phyloP scores from a whole-genome alignment of 441 rosid species.

The Jatropha multifida region DNA sequence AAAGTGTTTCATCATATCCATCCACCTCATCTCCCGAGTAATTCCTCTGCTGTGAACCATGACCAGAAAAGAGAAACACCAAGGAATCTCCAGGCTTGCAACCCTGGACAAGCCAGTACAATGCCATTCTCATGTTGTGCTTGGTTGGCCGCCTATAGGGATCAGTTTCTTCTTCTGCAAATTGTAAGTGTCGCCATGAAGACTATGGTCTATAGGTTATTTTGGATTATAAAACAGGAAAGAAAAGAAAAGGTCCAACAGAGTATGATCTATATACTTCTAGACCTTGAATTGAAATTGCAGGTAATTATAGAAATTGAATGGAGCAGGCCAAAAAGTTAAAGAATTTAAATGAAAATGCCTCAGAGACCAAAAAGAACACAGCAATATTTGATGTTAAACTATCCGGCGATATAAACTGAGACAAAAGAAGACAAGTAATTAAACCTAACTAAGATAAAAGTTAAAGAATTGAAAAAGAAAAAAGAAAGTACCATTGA shows the following conservation, averaged over 20 bases:
- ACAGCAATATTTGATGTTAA: not conserved
- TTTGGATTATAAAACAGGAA: not conserved
- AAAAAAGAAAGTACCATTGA: slow-evolving; percentile 49
- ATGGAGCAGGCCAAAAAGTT: not conserved
- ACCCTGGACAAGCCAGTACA: slow-evolving; percentile 82
- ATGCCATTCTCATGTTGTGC: slow-evolving; percentile 71
- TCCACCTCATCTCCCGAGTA: slow-evolving; percentile 71
- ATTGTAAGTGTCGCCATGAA: not conserved
- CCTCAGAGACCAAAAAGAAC: too few relatives aligned
- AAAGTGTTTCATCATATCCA: slow-evolving; percentile 82
- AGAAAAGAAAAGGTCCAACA: not conserved
- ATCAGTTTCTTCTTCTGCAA: slow-evolving; percentile 80
- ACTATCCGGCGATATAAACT: not conserved
- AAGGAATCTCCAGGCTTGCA: slow-evolving; percentile 81
- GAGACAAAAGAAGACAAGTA: not conserved
- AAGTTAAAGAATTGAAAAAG: not conserved
- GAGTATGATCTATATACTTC: not conserved
- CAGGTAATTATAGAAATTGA: not conserved
- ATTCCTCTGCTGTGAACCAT: slow-evolving; percentile 77
- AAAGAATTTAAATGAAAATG: not conserved
- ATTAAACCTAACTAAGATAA: too few relatives aligned
- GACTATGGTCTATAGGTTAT: not conserved
- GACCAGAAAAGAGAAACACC: slow-evolving; percentile 85
- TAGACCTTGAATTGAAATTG: not conserved
- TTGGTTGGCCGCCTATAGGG: slow-evolving; percentile 68